These are phyloP conservation scores for Plantago major DNA, from an alignment of 257 asterid genomes.

Conservation along the genomic window DNA sequence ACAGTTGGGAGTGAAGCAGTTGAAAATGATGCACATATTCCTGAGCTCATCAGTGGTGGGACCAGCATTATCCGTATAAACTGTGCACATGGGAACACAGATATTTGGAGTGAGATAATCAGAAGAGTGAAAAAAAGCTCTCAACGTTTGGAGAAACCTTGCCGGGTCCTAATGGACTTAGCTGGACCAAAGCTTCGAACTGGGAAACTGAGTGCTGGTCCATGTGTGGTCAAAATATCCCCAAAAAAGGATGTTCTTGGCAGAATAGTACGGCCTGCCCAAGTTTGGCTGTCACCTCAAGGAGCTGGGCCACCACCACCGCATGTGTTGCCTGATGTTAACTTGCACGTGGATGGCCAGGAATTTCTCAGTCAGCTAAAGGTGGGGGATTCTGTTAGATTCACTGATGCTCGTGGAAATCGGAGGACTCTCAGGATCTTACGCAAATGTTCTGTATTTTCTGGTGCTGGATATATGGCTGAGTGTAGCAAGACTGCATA, in stretches of 20 bases:
- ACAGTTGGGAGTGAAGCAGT: conserved; percentile 60
- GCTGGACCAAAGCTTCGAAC: conserved; percentile 84
- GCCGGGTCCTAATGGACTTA: conserved; percentile 71
- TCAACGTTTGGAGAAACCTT: conserved; percentile 60
- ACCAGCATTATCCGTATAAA: conserved; percentile 59
- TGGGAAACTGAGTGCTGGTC: conserved; percentile 57
- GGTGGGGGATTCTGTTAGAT: conserved; percentile 41
- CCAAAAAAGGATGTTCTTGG: conserved; percentile 58
- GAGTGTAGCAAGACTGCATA: conserved; percentile 57
- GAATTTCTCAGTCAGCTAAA: conserved; percentile 47
- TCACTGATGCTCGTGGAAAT: conserved; percentile 56
- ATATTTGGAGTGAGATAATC: conserved; percentile 53
- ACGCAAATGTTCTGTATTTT: conserved; percentile 50
- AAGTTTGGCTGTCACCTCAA: conserved; percentile 50
- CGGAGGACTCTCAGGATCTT: conserved; percentile 37
- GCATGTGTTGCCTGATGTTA: conserved; percentile 50
- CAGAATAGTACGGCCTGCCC: conserved; percentile 38
- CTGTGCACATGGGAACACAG: conserved; percentile 71
- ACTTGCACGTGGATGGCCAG: conserved; percentile 47
- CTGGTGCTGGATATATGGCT: conserved; percentile 61
- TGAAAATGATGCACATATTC: conserved; percentile 37
- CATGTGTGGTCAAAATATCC: conserved; percentile 55
- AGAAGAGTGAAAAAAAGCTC: conserved; percentile 43
- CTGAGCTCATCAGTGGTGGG: conserved; percentile 55
- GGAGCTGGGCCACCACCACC: conserved; percentile 63